Percentiles rank a stretch among this genome's conserved stretches.
phyloP scores from a whole-genome alignment of 176 grass and related monocot species.

The Aegilops speltoides region DNA sequence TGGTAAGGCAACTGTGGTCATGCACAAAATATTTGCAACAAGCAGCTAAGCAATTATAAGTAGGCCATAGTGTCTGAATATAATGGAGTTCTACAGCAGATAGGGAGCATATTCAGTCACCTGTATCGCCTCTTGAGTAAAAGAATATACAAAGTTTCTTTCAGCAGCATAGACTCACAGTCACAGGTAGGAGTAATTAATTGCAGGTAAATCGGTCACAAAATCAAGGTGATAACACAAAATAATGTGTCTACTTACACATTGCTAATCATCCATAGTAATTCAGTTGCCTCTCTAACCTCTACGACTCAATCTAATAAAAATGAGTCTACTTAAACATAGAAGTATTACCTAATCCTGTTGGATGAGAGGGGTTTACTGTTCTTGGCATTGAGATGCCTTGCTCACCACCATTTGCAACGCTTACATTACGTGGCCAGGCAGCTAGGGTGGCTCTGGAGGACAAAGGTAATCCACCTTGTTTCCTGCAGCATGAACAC shows the following conservation, averaged over 20 bases:
- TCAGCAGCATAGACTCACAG: neutral
- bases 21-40: neutral
- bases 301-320: neutral
- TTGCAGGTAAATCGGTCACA: neutral
- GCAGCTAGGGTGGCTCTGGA: constrained; percentile 68
- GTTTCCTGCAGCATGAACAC: constrained; percentile 63
- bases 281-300: constrained; percentile 2
- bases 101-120: neutral
- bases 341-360: constrained; percentile 32
- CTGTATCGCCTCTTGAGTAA: neutral
- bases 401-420: constrained; percentile 31
- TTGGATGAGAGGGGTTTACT: constrained; percentile 41
- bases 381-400: constrained; percentile 28
- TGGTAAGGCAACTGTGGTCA: neutral
- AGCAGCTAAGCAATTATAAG: neutral
- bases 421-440: constrained; percentile 49
- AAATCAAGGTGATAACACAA: neutral
- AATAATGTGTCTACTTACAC: neutral
- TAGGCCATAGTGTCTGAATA: neutral
- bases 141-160: neutral
- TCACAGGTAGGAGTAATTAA: neutral
- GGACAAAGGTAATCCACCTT: constrained; percentile 55
- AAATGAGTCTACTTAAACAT: no score
- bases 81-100: neutral
- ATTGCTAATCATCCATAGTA: neutral